Conservation (phyloP, 192 early-diverging fungal species). For the Rhizoclosmatium globosum region DNA sequence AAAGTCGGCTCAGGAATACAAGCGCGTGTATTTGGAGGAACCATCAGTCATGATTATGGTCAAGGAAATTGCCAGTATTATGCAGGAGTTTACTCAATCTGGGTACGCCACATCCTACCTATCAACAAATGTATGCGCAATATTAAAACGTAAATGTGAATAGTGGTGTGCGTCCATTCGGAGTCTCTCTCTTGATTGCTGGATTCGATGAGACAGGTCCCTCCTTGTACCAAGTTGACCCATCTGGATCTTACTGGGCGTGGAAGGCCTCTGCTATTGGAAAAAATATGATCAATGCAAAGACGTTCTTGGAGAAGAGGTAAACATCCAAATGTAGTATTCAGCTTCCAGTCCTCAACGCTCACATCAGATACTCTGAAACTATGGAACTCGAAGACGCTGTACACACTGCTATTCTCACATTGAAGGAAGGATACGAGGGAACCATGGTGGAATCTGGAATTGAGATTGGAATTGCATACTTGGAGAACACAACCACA, state of each 20-base stretch:
- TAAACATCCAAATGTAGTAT: slow-evolving; percentile 35
- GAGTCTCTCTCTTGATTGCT: slow-evolving; percentile 95
- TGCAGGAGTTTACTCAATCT: slow-evolving; percentile 99
- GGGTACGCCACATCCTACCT: slow-evolving; percentile 63
- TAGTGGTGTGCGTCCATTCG: slow-evolving; percentile 99
- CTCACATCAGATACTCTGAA: slow-evolving; percentile 70
- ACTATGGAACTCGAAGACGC: slow-evolving; percentile 98
- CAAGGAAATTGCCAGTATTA: slow-evolving; percentile 94
- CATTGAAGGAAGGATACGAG: slow-evolving; percentile 99
- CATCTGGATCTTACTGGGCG: slow-evolving; percentile 97
- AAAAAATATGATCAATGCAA: slow-evolving; percentile 99
- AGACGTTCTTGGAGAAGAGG: slow-evolving; percentile 99
- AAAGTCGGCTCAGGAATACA: slow-evolving; percentile 97
- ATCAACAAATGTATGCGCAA: too few relatives aligned
- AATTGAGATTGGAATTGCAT: slow-evolving; percentile 91
- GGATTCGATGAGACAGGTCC: slow-evolving; percentile 93
- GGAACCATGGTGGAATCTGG: slow-evolving; percentile 97
- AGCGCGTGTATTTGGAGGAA: slow-evolving; percentile 91
- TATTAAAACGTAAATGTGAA: too few relatives aligned
- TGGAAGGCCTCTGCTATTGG: slow-evolving; percentile 99
- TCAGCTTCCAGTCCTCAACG: neutral
- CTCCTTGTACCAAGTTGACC: slow-evolving; percentile 97
- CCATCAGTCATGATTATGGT: slow-evolving; percentile 95
- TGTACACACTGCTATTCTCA: slow-evolving; percentile 98
- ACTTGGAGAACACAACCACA: slow-evolving; percentile 58